Percentiles rank a stretch among this genome's conserved stretches.
Evolutionary conservation across 345 rosid species (phyloP).

Genomic region (Lumnitzera littorea): DNA sequence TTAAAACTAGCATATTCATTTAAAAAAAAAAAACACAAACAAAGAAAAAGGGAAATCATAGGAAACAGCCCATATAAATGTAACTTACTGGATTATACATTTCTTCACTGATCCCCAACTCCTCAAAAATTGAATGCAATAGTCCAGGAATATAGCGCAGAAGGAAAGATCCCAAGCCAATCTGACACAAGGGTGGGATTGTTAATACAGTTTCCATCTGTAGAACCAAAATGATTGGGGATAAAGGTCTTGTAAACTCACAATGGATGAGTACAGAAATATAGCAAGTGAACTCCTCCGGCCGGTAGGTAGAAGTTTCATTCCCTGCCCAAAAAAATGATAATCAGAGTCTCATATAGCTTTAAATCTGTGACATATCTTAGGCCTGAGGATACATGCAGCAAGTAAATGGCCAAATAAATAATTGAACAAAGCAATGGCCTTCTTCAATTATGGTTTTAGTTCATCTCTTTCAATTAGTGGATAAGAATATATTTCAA

Average conservation of each 20-base stretch:
- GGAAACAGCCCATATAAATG: constrained; percentile 2
- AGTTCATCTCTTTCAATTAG: no score
- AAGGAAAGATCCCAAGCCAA: constrained; percentile 86
- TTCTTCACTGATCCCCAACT: constrained; percentile 86
- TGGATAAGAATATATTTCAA: no score
- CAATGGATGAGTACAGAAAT: constrained; percentile 70
- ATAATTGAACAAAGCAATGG: no score
- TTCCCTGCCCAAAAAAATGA: constrained; percentile 50
- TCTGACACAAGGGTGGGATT: constrained; percentile 27
- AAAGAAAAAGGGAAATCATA: constrained; percentile 4
- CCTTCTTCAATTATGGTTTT: no score
- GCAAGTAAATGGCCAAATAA: no score
- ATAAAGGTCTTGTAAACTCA: constrained; percentile 22
- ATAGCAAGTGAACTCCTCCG: constrained; percentile 73
- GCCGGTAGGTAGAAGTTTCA: constrained; percentile 91
- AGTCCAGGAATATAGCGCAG: constrained; percentile 67
- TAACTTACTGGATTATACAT: constrained; percentile 97
- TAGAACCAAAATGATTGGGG: background rate
- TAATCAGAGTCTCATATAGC: background rate
- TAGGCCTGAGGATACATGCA: no score
- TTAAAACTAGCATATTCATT: no score
- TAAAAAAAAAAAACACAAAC: background rate
- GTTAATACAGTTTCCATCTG: constrained; percentile 1
- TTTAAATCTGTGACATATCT: background rate
- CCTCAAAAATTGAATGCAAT: constrained; percentile 48